Evolutionary conservation across 2,329 filamentous ascomycete species (phyloP).

Genomic region (Bertia moriformis): DNA sequence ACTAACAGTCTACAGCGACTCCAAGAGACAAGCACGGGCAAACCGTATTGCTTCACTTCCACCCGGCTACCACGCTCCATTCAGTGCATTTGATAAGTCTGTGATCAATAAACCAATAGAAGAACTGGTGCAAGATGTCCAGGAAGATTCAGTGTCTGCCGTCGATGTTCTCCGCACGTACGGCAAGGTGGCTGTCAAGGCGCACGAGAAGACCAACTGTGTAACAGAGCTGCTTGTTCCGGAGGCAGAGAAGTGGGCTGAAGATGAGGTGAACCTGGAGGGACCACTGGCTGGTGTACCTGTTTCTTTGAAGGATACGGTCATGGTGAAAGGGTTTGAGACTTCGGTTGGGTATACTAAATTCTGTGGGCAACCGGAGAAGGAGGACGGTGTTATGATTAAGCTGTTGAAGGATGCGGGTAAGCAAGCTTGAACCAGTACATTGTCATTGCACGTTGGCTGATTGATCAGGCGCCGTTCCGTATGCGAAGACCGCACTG

Average conservation of each 20-base stretch:
- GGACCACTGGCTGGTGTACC: constrained; percentile 56
- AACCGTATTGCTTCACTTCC: not conserved
- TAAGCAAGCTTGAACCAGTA: constrained; percentile 2
- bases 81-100: not conserved
- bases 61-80: not conserved
- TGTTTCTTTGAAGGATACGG: constrained; percentile 57
- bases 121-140: not conserved
- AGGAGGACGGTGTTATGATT: constrained; percentile 22
- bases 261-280: not conserved
- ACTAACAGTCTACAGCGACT: not conserved
- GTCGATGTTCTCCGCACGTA: not conserved
- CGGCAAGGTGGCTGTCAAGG: not conserved
- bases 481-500: constrained; percentile 42
- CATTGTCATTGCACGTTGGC: constrained; percentile 1
- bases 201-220: not conserved
- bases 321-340: constrained; percentile 45
- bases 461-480: constrained; percentile 20
- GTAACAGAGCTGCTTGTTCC: not conserved
- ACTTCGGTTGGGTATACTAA: constrained; percentile 49
- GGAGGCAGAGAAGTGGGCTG: not conserved
- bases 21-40: not conserved
- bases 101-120: not conserved
- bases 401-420: constrained; percentile 28
- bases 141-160: not conserved
- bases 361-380: constrained; percentile 41